A percentile compares a stretch with the other conserved stretches of the same genome.
These are phyloP conservation scores for Voacanga thouarsii DNA, from an alignment of 257 asterid genomes.

Conservation along the genomic window DNA sequence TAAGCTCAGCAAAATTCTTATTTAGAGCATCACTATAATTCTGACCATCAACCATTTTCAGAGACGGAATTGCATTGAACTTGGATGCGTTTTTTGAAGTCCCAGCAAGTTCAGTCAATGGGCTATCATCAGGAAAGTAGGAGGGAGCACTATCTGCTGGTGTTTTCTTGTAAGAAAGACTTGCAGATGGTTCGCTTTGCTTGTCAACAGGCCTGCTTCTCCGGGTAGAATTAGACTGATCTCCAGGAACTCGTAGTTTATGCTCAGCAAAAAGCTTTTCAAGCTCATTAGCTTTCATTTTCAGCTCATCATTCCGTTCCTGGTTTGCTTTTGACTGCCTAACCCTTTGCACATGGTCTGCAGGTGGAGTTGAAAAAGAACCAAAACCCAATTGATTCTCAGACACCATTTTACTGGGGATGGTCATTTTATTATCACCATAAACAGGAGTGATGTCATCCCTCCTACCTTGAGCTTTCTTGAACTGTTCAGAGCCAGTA, in stretches of 20 bases:
- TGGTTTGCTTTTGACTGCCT: conserved; percentile 75
- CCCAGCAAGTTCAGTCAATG: conserved; percentile 37
- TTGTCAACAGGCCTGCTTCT: conserved; percentile 45
- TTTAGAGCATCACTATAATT: conserved; percentile 37
- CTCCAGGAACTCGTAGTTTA: conserved; percentile 61
- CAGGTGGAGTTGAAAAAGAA: conserved; percentile 53
- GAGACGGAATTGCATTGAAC: conserved; percentile 24
- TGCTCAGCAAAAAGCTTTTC: conserved; percentile 88
- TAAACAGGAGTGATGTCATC: conserved; percentile 34
- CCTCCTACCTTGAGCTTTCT: conserved; percentile 39
- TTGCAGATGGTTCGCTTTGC: conserved; percentile 37
- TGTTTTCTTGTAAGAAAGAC: conserved; percentile 34
- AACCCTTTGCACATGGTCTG: conserved; percentile 55
- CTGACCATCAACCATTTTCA: conserved; percentile 38
- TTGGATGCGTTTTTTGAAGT: conserved; percentile 42
- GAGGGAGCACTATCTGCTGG: conserved; percentile 33
- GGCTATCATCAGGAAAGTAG: conserved; percentile 29
- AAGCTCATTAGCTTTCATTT: conserved; percentile 87
- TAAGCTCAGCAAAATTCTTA: conserved; percentile 51
- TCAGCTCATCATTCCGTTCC: conserved; percentile 79
- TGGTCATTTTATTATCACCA: conserved; percentile 34
- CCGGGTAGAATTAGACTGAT: conserved; percentile 47
- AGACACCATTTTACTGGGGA: conserved; percentile 34
- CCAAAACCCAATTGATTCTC: conserved; percentile 34
- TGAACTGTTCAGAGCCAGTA: conserved; percentile 39